A percentile compares a stretch with the other conserved stretches of the same genome.
Evolutionary conservation across 2,329 filamentous ascomycete species (phyloP).

Genomic region (Huntiella omanensis): DNA sequence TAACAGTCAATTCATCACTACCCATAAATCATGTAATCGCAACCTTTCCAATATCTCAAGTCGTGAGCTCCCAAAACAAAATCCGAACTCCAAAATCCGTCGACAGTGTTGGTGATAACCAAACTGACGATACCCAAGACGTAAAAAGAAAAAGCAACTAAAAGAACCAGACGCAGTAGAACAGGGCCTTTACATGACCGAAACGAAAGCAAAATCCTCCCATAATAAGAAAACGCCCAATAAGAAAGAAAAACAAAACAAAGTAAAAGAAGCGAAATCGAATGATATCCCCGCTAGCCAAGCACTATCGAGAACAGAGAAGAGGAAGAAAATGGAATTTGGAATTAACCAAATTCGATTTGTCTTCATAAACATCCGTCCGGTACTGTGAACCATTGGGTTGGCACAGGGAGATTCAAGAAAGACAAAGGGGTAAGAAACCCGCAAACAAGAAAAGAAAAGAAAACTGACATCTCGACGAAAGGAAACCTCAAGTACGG

Average conservation of each 20-base stretch:
- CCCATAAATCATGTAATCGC: too few species aligned
- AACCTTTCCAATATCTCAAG: too few species aligned
- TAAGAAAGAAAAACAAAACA: not conserved
- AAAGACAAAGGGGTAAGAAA: not conserved
- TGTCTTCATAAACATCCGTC: conserved; percentile 6
- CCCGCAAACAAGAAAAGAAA: not conserved
- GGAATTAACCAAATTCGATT: conserved; percentile 5
- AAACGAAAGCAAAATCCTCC: not conserved
- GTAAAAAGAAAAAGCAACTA: conserved; percentile 1
- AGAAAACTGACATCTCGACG: not conserved
- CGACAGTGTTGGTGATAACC: not conserved
- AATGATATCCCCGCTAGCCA: not conserved
- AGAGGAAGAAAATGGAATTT: not conserved
- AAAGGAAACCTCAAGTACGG: conserved; percentile 2
- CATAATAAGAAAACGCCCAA: conserved; percentile 1
- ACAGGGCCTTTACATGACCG: too few species aligned
- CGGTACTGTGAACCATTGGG: conserved; percentile 8
- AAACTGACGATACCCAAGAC: not conserved
- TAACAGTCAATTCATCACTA: too few species aligned
- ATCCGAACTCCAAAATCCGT: too few species aligned
- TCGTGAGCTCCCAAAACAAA: too few species aligned
- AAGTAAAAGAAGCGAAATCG: not conserved
- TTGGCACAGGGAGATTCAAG: not conserved
- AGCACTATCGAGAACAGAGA: not conserved
- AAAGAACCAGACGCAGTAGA: not conserved